Evolutionary conservation across 768 basidiomycete genomes (phyloP).

Genomic region (Candolleomyces eurysporus): DNA sequence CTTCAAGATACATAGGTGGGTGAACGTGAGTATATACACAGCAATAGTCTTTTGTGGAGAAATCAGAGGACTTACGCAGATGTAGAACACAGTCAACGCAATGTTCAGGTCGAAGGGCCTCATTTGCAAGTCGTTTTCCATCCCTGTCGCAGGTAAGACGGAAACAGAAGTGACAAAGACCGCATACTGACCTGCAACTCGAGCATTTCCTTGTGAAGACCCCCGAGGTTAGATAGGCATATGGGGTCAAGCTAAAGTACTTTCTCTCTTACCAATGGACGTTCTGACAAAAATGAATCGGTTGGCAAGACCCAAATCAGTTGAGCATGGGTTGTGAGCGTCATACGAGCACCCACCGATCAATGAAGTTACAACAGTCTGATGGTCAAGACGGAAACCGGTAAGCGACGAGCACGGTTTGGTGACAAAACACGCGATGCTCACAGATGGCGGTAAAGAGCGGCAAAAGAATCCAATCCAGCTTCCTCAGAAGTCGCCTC

Average conservation of each 20-base stretch:
- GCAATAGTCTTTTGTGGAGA: neutral
- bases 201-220: slow-evolving; percentile 13
- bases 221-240: neutral
- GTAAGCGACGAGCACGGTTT: neutral
- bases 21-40: neutral
- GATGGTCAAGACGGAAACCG: neutral
- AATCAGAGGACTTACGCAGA: slow-evolving; percentile 22
- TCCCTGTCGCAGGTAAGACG: slow-evolving; percentile 16
- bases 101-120: slow-evolving; percentile 39
- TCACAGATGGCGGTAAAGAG: slow-evolving; percentile 37
- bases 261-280: slow-evolving; percentile 16
- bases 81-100: slow-evolving; percentile 38
- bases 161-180: neutral
- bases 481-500: slow-evolving; percentile 30
- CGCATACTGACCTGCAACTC: slow-evolving; percentile 16
- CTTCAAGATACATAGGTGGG: slow-evolving; percentile 14
- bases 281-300: slow-evolving; percentile 3
- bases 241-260: neutral
- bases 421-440: slow-evolving; percentile 5
- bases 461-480: slow-evolving; percentile 32
- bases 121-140: slow-evolving; percentile 41
- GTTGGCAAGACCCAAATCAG: neutral
- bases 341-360: slow-evolving; percentile 20
- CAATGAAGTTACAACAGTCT: slow-evolving; percentile 38
- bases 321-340: too few species aligned